Conservation (phyloP, 768 basidiomycete genomes). For the Termitomyces bulborhizus region DNA sequence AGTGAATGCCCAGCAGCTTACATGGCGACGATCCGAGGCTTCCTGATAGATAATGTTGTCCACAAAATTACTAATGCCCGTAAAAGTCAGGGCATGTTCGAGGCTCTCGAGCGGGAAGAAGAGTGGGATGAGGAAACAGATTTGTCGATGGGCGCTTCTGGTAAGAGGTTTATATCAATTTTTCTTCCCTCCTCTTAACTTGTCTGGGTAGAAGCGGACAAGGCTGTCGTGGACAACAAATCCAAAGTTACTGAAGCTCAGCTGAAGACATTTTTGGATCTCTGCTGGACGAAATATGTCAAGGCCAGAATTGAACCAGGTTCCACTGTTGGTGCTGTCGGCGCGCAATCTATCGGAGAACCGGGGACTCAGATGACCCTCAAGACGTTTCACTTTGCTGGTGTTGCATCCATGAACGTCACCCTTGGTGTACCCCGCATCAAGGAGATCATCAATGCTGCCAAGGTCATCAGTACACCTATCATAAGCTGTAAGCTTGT, state of each 20-base stretch:
- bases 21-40: slow-evolving; percentile 59
- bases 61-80: slow-evolving; percentile 61
- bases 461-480: slow-evolving; percentile 95
- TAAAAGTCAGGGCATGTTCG: slow-evolving; percentile 73
- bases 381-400: slow-evolving; percentile 99
- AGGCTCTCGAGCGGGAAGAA: slow-evolving; percentile 63
- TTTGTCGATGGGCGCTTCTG: slow-evolving; percentile 66
- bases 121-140: slow-evolving; percentile 80
- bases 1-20: slow-evolving; percentile 70
- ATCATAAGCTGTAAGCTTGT: slow-evolving; percentile 97
- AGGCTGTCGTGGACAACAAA: slow-evolving; percentile 80
- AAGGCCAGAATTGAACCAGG: slow-evolving; percentile 97
- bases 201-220: slow-evolving; percentile 47
- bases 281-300: slow-evolving; percentile 88
- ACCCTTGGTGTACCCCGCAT: slow-evolving; percentile 99
- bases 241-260: slow-evolving; percentile 84
- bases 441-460: slow-evolving; percentile 99
- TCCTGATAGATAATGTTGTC: slow-evolving; percentile 64
- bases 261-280: slow-evolving; percentile 70
- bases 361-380: slow-evolving; percentile 99
- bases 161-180: slow-evolving; percentile 31
- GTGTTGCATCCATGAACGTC: slow-evolving; percentile 99
- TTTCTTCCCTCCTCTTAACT: neutral
- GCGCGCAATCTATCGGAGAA: slow-evolving; percentile 98
- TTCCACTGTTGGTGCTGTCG: slow-evolving; percentile 97